Percentiles rank a stretch among this genome's conserved stretches.
Conservation (phyloP, 495 filamentous ascomycete genomes). For the Halenospora varia region DNA sequence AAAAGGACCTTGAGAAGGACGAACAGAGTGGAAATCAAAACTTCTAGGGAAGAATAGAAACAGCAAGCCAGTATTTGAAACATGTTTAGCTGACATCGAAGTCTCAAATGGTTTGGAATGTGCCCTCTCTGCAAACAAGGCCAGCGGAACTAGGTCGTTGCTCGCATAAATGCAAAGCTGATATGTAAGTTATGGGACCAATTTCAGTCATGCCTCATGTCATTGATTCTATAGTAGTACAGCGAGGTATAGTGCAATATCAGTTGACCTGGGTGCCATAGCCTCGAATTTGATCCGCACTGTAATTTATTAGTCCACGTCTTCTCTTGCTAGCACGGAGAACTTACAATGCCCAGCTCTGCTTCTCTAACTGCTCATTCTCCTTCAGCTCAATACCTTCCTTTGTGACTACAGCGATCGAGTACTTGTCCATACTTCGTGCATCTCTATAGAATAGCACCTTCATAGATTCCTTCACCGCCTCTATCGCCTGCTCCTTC, state of each 20-base stretch:
- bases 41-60: too few relatives aligned
- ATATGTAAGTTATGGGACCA: neutral
- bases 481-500: constrained; percentile 72
- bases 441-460: constrained; percentile 97
- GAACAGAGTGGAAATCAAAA: too few relatives aligned
- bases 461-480: constrained; percentile 92
- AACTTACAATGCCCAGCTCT: constrained; percentile 86
- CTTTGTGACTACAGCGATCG: constrained; percentile 82
- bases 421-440: constrained; percentile 85
- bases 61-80: too few relatives aligned
- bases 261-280: constrained; percentile 65
- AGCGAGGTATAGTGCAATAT: constrained; percentile 4
- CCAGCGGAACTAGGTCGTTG: too few relatives aligned
- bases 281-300: constrained; percentile 40
- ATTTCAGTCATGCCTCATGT: constrained; percentile 12
- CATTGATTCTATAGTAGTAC: constrained; percentile 24
- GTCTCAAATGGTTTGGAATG: too few relatives aligned
- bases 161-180: too few relatives aligned
- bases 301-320: neutral
- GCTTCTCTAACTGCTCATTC: constrained; percentile 64
- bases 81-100: too few relatives aligned
- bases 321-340: neutral
- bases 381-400: constrained; percentile 80
- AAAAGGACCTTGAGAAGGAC: too few relatives aligned
- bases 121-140: too few relatives aligned